A percentile compares a stretch with the other conserved stretches of the same genome.
Evolutionary conservation across 768 basidiomycete species (phyloP).

Genomic region (Naematelia aurantialba): DNA sequence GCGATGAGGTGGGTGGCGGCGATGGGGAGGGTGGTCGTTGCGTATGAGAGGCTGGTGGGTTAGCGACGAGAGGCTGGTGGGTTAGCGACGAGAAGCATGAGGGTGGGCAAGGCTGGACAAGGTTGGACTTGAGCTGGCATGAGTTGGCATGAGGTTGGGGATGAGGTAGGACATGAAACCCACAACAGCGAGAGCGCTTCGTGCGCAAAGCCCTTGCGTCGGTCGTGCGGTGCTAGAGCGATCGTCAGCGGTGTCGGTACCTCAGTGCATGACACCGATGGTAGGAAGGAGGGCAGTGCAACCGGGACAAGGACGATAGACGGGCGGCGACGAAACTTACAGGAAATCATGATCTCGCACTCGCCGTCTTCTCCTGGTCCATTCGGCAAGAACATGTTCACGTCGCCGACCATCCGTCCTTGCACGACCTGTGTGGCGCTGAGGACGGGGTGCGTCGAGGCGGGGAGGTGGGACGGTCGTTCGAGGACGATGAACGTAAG

Average conservation of each 20-base stretch:
- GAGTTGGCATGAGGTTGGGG: neutral
- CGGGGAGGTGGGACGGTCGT: constrained; percentile 44
- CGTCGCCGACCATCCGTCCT: constrained; percentile 80
- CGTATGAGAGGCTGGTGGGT: constrained; percentile 55
- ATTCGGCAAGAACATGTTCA: constrained; percentile 80
- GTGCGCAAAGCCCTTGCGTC: constrained; percentile 59
- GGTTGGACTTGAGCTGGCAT: too few relatives aligned
- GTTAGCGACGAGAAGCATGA: neutral
- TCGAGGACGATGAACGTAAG: constrained; percentile 85
- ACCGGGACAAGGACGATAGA: too few relatives aligned
- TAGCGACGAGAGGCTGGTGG: constrained; percentile 56
- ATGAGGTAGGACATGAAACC: neutral
- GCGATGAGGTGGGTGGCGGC: constrained; percentile 59
- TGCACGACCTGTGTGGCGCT: constrained; percentile 44
- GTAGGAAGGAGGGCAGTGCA: too few relatives aligned
- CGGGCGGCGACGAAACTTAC: constrained; percentile 56
- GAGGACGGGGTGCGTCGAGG: constrained; percentile 18
- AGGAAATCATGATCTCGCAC: constrained; percentile 89
- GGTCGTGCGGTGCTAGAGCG: constrained; percentile 53
- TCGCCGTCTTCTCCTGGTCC: constrained; percentile 65
- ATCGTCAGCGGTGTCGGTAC: too few relatives aligned
- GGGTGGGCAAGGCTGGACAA: neutral
- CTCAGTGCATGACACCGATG: too few relatives aligned
- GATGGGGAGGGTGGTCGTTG: constrained; percentile 44
- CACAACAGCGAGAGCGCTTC: constrained; percentile 42